Conservation (phyloP, 2,329 filamentous ascomycete genomes). For the Monilinia aucupariae region DNA sequence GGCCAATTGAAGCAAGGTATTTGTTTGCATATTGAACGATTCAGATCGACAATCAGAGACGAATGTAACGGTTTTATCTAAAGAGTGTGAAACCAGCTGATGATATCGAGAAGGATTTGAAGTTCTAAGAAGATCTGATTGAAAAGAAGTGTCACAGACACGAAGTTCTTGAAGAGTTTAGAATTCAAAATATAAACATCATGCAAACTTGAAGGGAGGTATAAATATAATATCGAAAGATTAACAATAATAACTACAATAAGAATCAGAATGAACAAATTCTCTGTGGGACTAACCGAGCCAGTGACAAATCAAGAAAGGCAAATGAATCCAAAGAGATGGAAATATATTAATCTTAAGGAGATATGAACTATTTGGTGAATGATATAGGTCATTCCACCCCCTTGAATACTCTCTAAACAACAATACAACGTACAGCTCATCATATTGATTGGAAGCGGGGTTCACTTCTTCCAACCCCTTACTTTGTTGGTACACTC, state of each 20-base stretch:
- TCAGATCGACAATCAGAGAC: background rate
- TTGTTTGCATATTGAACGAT: background rate
- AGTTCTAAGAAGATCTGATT: background rate
- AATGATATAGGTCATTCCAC: conserved; percentile 13
- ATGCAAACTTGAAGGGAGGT: background rate
- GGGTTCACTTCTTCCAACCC: too few relatives aligned
- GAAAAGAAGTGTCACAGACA: conserved; percentile 3
- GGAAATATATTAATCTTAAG: background rate
- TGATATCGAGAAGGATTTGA: background rate
- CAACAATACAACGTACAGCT: background rate
- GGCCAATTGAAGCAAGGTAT: background rate
- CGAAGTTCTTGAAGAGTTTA: background rate
- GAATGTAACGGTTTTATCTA: background rate
- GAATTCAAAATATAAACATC: background rate
- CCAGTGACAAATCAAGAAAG: background rate
- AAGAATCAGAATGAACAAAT: background rate
- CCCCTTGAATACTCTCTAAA: background rate
- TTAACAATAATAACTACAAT: background rate
- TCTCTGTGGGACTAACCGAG: background rate
- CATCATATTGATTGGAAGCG: background rate
- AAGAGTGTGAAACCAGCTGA: conserved; percentile 4
- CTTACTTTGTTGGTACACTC: too few relatives aligned
- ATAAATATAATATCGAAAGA: background rate
- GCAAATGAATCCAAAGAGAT: background rate
- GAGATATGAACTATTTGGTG: background rate